Base-by-base conservation (phyloP, 805 yeast species). In the Peterozyma xylosa region DNA sequence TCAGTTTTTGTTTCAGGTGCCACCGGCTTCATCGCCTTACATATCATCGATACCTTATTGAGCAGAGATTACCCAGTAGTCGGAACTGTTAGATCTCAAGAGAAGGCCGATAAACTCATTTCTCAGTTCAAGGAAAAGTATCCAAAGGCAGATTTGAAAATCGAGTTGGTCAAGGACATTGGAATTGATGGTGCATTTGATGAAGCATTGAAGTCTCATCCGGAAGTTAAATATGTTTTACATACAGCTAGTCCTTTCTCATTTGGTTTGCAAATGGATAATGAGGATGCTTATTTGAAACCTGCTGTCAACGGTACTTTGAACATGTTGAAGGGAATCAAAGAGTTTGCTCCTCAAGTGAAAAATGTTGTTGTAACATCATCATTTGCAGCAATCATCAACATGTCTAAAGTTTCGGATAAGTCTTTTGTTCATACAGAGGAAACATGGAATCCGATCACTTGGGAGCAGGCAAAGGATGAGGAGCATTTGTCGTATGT, bases 181-280 rank as follows among this genome's bases (percentile, higher is more conserved):
- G 55, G 59, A 1, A 51, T 42, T 3, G 55, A 51, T 10, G 66
- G 66, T 15, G 79, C 81, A 1, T 78, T 78, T 48, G 79, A 74
- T 51, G 57, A 60, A 11, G 71, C 69, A 0, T 59, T 79, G 38
- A 46, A 59, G 33, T 58, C 55, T 11, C 65, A 74, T 35, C 60
- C 65, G 2, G 71, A 73, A 33, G 61, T 74, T 38, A 60, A 61
- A 10, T 58, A 53, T 46, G 70, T 77, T 7, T 49, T 76, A n/a
- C 83, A 76, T 56, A 68, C 77, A 1, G 76, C 79, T 11, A 68
- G 76, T 37, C 80, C 81, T 14, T 67, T 70, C 49, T 48, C 57
- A 1, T 62, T 54, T 41, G 62, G 62, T 18, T 63, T 67, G 30
- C 58, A 67, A 32, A 60, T 62, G 3, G 70, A 70, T 42, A 30